Conservation (phyloP, 257 asterid species). For the Petrea volubilis region DNA sequence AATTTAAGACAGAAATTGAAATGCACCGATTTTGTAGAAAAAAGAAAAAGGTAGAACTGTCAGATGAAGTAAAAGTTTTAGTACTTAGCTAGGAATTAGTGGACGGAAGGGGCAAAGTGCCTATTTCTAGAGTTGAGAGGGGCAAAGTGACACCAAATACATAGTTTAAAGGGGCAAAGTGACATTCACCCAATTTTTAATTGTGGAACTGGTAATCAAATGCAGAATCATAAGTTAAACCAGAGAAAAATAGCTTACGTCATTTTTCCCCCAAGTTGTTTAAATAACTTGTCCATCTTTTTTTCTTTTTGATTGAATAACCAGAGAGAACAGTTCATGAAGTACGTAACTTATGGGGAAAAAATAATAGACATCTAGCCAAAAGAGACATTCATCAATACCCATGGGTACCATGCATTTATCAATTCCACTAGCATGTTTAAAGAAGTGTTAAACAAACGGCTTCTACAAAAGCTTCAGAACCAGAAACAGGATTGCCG, state of each 20-base stretch:
- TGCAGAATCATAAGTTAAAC: background rate
- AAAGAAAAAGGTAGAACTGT: too few species aligned
- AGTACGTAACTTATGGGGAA: background rate
- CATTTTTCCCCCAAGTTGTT: background rate
- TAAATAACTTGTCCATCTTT: background rate
- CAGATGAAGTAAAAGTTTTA: too few species aligned
- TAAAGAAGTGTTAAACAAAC: background rate
- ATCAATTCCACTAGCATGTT: background rate
- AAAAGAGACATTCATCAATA: background rate
- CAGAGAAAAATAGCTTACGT: background rate
- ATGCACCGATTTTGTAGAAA: too few species aligned
- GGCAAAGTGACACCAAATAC: too few species aligned
- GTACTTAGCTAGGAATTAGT: too few species aligned
- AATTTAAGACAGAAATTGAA: too few species aligned
- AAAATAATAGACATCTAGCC: background rate
- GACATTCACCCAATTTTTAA: too few species aligned
- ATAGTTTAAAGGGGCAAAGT: too few species aligned
- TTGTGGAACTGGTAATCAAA: background rate
- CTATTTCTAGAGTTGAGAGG: too few species aligned
- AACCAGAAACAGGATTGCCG: constrained; percentile 14
- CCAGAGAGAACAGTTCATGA: background rate
- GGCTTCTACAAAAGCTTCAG: background rate
- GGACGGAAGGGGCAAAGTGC: too few species aligned
- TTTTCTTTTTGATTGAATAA: background rate
- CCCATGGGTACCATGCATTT: background rate